Base-by-base conservation (phyloP, 2,329 filamentous ascomycete genomes). In the Drechslera avenae region DNA sequence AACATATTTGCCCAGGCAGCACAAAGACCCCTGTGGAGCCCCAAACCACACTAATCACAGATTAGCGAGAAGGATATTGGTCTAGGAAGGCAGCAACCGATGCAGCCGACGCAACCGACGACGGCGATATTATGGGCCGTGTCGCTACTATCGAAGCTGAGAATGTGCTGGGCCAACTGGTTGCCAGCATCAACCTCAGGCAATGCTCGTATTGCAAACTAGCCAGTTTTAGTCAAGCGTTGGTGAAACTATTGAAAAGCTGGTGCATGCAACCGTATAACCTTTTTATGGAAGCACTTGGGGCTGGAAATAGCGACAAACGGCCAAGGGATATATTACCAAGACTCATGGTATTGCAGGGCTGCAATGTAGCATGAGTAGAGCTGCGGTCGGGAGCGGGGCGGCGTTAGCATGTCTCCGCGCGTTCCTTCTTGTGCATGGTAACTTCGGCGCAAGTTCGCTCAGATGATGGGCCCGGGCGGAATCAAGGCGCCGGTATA, bases 1-100 rank as follows among this genome's bases (percentile, higher is more conserved):
- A 43, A 51, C 48, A 47, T 34, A 39, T 37, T 47, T 36, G 39
- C 44, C 37, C 26, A 28, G 26, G 26, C 26, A 28, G 26, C 26
- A 28, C 10, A 10, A 28, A 28, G 21, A 28, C 26, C 9, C 7
- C 39, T 46, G 48, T 41, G 34, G 48, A 42, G 41, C 18, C n/a
- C n/a, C 26, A 33, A 14, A 48, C 44, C 42, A 52, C 42, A 52
- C 33, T 40, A 31, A 50, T 48, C 48, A 33, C 33, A 57, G 56
- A 57, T 59, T 59, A 49, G 47, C 54, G 56, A 59, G 52, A 36
- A 35, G 28, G 44, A 4, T 10, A 28, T 39, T 31, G 46, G 54
- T 55, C 57, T 54, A 52, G 35, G 21, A 41, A 34, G 40, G 31
- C 19, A 39, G 21, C 34, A 36, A 33, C 32, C 40, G 31, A 31